Evolutionary conservation across 805 yeast species (phyloP).

Genomic region (Hermanozyma aechmeae): DNA sequence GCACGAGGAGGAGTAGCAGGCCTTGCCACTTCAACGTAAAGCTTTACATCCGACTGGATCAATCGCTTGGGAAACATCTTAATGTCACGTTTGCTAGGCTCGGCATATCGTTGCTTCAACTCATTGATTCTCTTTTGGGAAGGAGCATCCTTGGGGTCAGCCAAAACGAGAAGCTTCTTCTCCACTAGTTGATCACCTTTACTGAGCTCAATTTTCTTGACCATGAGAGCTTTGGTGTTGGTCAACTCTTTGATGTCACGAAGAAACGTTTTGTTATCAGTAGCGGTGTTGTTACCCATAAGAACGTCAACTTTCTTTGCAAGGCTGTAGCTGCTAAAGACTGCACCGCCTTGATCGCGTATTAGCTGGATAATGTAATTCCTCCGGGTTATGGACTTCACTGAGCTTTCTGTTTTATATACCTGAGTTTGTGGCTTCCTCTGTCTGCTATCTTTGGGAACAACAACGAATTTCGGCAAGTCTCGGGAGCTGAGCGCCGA

Average conservation of each 20-base stretch:
- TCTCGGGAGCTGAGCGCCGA: too few relatives aligned
- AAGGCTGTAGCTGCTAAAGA: constrained; percentile 23
- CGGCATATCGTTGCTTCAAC: constrained; percentile 11
- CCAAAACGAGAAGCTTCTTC: constrained; percentile 22
- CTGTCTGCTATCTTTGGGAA: constrained; percentile 1
- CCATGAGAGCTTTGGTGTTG: constrained; percentile 13
- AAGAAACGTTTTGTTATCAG: constrained; percentile 30
- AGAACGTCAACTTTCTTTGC: constrained; percentile 21
- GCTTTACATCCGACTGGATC: constrained; percentile 7
- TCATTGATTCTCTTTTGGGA: constrained; percentile 18
- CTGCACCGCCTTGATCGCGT: constrained; percentile 29
- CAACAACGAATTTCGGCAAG: constrained; percentile 5
- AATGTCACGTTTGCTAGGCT: constrained; percentile 4
- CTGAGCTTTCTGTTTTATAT: constrained; percentile 8
- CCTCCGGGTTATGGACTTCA: constrained; percentile 23
- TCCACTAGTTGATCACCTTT: constrained; percentile 19
- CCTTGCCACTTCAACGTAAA: constrained; percentile 6
- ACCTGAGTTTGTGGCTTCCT: constrained; percentile 1
- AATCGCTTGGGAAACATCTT: constrained; percentile 4
- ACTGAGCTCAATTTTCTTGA: constrained; percentile 13
- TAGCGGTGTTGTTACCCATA: constrained; percentile 17
- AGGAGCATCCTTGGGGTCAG: constrained; percentile 19
- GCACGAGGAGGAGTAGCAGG: constrained; percentile 1
- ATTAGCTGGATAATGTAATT: constrained; percentile 19
- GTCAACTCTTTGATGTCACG: constrained; percentile 25